phyloP scores from a whole-genome alignment of 106 monocot genomes.

The Dendrobium chrysotoxum region DNA sequence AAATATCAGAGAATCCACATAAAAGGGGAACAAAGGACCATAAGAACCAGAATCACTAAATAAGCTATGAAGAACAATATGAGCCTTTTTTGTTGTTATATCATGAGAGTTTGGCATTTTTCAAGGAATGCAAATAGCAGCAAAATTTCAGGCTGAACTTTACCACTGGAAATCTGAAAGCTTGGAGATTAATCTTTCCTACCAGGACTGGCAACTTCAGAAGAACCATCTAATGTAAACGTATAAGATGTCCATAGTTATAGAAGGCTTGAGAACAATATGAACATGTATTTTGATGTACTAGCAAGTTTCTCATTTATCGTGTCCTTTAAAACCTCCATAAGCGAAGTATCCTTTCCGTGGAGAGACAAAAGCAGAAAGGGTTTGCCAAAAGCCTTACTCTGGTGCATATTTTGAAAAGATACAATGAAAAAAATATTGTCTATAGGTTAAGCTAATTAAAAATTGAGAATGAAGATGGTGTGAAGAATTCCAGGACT shows the following conservation, averaged over 20 bases:
- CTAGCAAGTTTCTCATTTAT: not conserved
- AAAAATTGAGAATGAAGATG: not conserved
- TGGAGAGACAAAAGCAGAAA: not conserved
- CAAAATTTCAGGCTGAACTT: not conserved
- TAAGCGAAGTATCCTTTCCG: not conserved
- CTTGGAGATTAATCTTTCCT: too few species aligned
- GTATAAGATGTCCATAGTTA: not conserved
- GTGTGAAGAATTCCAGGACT: not conserved
- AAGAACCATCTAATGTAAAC: not conserved
- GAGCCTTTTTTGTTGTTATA: not conserved
- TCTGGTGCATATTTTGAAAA: not conserved
- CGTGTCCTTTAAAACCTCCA: not conserved
- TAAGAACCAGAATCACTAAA: not conserved
- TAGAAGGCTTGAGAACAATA: not conserved
- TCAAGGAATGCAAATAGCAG: not conserved
- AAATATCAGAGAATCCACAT: not conserved
- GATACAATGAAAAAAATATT: not conserved
- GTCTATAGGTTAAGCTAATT: not conserved
- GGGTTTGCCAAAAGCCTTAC: not conserved
- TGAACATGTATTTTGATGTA: not conserved
- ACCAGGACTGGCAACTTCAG: not conserved
- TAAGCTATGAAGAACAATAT: slow-evolving; percentile 2
- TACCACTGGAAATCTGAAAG: not conserved
- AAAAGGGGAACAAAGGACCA: not conserved
- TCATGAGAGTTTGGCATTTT: not conserved